These are phyloP conservation scores for Fraxinus anomala DNA, from an alignment of 257 asterid species.

Conservation along the genomic window DNA sequence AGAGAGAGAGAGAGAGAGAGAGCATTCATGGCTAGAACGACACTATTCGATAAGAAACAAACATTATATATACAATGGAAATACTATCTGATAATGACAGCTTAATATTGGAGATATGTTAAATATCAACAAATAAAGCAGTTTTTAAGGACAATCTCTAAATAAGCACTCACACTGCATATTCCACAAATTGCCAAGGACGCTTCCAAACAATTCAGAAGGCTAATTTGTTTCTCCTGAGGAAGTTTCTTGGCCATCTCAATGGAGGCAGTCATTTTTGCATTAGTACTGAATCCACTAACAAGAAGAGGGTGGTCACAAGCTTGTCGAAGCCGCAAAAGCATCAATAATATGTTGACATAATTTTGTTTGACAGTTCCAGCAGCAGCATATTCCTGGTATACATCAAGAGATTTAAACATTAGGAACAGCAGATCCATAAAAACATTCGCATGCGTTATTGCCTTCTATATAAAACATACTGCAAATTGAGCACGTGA, in stretches of 20 bases:
- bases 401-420: conserved; percentile 28
- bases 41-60: not conserved
- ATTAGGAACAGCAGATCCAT: conserved; percentile 17
- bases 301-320: conserved; percentile 99
- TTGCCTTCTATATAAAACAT: conserved; percentile 38
- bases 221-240: conserved; percentile 58
- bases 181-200: conserved; percentile 87
- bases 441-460: conserved; percentile 20
- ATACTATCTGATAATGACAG: not conserved
- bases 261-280: conserved; percentile 64
- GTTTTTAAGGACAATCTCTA: conserved; percentile 2
- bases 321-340: conserved; percentile 96
- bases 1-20: too few species aligned
- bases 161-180: conserved; percentile 70
- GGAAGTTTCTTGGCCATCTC: conserved; percentile 82
- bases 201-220: conserved; percentile 81
- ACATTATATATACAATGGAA: not conserved
- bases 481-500: conserved; percentile 98
- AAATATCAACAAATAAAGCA: conserved; percentile 8
- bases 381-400: conserved; percentile 93
- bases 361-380: conserved; percentile 97
- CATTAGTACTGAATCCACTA: conserved; percentile 57
- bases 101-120: not conserved
- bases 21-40: not conserved
- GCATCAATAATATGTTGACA: conserved; percentile 90